Percentiles rank a stretch among this genome's conserved stretches.
phyloP scores from a whole-genome alignment of 805 yeast genomes.

The Yamadazyma phyllophila region DNA sequence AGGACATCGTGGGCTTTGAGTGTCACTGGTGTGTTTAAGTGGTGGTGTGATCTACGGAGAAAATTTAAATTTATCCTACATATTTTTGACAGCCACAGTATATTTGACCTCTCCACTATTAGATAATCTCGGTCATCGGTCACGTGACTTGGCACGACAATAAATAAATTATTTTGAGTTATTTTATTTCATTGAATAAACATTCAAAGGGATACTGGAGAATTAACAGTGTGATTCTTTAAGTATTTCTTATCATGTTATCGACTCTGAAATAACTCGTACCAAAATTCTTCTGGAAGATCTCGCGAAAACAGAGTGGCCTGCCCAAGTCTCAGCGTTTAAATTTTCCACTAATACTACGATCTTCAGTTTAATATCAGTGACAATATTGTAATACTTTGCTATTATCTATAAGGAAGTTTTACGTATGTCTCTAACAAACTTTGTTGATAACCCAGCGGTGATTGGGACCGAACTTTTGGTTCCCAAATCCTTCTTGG shows the following conservation, averaged over 20 bases:
- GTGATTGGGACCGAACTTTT: slow-evolving; percentile 72
- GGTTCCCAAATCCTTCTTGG: slow-evolving; percentile 57
- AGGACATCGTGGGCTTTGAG: slow-evolving; percentile 26
- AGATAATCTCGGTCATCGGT: not conserved
- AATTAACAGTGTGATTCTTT: not conserved
- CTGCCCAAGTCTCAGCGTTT: not conserved
- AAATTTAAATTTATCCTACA: too few species aligned
- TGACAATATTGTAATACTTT: not conserved
- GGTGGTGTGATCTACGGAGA: not conserved
- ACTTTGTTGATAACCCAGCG: slow-evolving; percentile 66
- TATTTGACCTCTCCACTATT: not conserved
- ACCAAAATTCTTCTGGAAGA: not conserved
- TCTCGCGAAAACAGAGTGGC: slow-evolving; percentile 4
- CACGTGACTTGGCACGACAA: too few species aligned
- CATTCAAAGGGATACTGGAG: not conserved
- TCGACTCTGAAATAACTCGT: not conserved
- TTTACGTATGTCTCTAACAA: slow-evolving; percentile 4
- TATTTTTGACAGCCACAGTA: slow-evolving; percentile 1
- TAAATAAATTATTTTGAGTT: too few species aligned
- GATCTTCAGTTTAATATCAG: not conserved
- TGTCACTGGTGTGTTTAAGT: not conserved
- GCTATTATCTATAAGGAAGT: not conserved
- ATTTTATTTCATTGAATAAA: too few species aligned
- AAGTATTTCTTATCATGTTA: not conserved
- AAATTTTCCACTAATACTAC: not conserved